Conservation (phyloP, 2,329 filamentous ascomycete species). For the Fusarium paranaense region DNA sequence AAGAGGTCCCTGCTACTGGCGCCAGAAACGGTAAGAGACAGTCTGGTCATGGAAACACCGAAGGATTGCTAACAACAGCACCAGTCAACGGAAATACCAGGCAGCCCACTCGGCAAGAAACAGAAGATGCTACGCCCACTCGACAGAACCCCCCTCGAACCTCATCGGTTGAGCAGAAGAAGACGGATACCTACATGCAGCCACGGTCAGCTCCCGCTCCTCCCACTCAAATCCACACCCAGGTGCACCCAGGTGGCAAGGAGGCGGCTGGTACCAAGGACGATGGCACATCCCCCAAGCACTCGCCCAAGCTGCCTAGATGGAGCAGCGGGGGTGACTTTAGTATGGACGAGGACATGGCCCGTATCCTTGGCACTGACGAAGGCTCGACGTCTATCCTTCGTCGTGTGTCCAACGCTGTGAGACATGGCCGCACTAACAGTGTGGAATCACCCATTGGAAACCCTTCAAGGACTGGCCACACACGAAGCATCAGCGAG, state of each 20-base stretch:
- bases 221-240: conserved; percentile 47
- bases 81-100: conserved; percentile 45
- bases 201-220: conserved; percentile 68
- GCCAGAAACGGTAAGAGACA: conserved; percentile 58
- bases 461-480: conserved; percentile 57
- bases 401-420: conserved; percentile 90
- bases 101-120: conserved; percentile 36
- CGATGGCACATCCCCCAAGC: conserved; percentile 57
- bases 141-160: conserved; percentile 40
- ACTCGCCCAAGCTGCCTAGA: conserved; percentile 75
- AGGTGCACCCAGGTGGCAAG: conserved; percentile 54
- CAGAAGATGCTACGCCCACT: conserved; percentile 37
- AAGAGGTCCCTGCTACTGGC: conserved; percentile 66
- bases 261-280: conserved; percentile 61
- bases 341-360: conserved; percentile 95
- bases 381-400: conserved; percentile 84
- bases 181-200: conserved; percentile 66
- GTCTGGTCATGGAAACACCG: background rate
- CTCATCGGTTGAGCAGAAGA: conserved; percentile 34
- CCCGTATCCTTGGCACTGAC: conserved; percentile 84
- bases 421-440: conserved; percentile 90
- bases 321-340: conserved; percentile 88
- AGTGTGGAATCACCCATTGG: conserved; percentile 72
- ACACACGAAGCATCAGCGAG: conserved; percentile 74
- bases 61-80: conserved; percentile 20